Evolutionary conservation across 1,284 basidiomycete species (phyloP), one percentile per base, ranked within the genome.

Genomic region (Entoloma clypeatum): DNA sequence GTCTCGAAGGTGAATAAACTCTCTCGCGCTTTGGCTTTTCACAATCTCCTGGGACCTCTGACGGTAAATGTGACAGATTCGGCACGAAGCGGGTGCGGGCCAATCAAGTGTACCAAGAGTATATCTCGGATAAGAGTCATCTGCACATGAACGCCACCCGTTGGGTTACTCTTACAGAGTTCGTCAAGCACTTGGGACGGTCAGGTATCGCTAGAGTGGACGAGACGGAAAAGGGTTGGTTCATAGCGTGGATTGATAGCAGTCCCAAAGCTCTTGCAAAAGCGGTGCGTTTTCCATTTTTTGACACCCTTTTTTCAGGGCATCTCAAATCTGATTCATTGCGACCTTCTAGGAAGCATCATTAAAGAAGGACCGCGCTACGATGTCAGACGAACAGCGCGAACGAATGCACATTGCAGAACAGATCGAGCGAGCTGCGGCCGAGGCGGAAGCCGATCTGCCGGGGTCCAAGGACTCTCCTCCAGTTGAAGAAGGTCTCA

Each of bases 91-190:
- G 93, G 36, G 91, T 96, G 18, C 79, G 83, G 50, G 92, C 92
- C 26, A 99, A 99, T 61, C 84, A 82, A 37, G 95, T 99, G 11
- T 99, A 99, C 60, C 94, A 99, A 65, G 96, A 99, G 63, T 94
- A 91, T 67, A 99, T 99, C 53, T 79, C 90, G 46, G 95, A 98
- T 67, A 94, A 95, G 64, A 65, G 77, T 38, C 96, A 99, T 63
- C 72, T 94, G 17, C 96, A 99, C 69, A 99, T 99, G 96, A 99
- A 99, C 65, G 74, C 94, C 4, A 99, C 96, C 7, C 81, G 91
- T 47, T 99, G 96, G 94, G 90, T 96, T 17, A 96, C 95, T 7
- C 75, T 99, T 46, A 89, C 89, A 8, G 95, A 96, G 57, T 99
- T 99, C 55, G 74, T 82, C 56, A 93, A 95, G 64, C 81, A 94